These are phyloP conservation scores for Aspergillus biplanus DNA, from an alignment of 495 filamentous ascomycete genomes.

Conservation along the genomic window DNA sequence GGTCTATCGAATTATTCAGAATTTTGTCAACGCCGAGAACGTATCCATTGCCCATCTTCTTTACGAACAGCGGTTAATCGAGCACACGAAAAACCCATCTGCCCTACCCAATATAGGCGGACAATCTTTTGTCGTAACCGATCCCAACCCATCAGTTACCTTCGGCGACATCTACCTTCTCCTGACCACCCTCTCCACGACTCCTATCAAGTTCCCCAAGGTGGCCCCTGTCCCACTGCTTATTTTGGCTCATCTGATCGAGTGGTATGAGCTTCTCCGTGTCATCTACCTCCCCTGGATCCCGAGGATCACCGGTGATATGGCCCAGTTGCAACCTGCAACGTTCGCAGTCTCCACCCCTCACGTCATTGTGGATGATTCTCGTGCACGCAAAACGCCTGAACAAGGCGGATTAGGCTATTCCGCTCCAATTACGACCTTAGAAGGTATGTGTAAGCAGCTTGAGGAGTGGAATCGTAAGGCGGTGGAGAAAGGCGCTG, in stretches of 20 bases:
- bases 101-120: conserved; percentile 43
- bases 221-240: conserved; percentile 38
- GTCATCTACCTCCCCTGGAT: conserved; percentile 46
- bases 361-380: conserved; percentile 53
- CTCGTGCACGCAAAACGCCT: conserved; percentile 43
- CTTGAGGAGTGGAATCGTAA: conserved; percentile 31
- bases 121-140: conserved; percentile 44
- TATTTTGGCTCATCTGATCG: conserved; percentile 51
- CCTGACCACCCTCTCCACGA: conserved; percentile 34
- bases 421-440: conserved; percentile 49
- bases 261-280: conserved; percentile 53
- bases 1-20: conserved; percentile 53
- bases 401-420: conserved; percentile 57
- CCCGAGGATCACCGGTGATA: conserved; percentile 43
- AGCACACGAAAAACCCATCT: conserved; percentile 44
- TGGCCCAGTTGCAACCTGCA: conserved; percentile 56
- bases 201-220: conserved; percentile 35
- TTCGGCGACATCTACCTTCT: conserved; percentile 43
- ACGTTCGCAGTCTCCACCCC: conserved; percentile 55
- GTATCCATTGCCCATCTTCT: conserved; percentile 61
- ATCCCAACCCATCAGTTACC: conserved; percentile 40
- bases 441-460: conserved; percentile 58
- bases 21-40: conserved; percentile 61
- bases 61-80: conserved; percentile 59
- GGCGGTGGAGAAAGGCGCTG: conserved; percentile 23